Evolutionary conservation across 768 basidiomycete species (phyloP).

Genomic region (Tricholoma furcatifolium): DNA sequence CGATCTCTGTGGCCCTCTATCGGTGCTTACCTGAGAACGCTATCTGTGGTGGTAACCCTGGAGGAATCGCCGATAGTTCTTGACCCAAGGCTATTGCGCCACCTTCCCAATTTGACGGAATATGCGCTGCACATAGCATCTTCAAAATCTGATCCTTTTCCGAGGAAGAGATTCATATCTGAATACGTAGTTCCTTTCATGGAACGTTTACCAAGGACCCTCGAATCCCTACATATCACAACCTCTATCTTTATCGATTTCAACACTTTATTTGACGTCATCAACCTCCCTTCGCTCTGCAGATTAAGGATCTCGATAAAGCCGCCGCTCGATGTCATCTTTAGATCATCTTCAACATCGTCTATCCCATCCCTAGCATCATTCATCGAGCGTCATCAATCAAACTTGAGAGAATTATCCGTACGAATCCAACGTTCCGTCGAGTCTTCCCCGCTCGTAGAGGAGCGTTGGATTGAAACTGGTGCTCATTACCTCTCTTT

Average conservation of each 20-base stretch:
- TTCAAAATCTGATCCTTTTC: neutral
- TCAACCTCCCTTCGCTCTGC: neutral
- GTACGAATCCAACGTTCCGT: neutral
- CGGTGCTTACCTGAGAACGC: neutral
- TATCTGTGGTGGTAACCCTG: neutral
- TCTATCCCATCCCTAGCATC: neutral
- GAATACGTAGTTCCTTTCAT: neutral
- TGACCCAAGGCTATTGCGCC: neutral
- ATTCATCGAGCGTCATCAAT: neutral
- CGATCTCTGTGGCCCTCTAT: neutral
- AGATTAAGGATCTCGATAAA: neutral
- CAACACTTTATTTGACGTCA: neutral
- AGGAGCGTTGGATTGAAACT: neutral
- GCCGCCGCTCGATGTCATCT: neutral
- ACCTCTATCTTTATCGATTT: neutral
- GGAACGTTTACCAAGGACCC: neutral
- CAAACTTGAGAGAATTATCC: neutral
- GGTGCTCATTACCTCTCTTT: neutral
- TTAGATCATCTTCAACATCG: neutral
- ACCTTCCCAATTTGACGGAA: neutral
- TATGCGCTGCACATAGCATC: neutral
- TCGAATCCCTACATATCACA: neutral
- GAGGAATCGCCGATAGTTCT: neutral
- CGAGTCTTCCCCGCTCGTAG: neutral
- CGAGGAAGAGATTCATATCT: neutral